phyloP scores from a whole-genome alignment of 768 basidiomycete genomes.

The Leccinum disarticulatum region DNA sequence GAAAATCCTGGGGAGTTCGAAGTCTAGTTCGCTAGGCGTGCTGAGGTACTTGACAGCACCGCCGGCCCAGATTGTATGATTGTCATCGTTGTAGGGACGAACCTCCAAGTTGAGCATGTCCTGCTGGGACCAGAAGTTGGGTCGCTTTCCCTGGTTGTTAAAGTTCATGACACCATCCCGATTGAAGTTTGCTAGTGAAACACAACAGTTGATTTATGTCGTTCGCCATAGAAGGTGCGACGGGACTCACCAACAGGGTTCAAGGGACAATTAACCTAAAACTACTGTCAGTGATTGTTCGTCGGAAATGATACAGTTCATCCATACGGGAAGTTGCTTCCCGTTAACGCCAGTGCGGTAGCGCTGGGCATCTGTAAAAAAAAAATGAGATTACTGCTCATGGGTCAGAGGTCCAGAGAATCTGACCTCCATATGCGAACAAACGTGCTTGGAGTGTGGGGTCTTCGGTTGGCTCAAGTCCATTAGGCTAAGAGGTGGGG shows the following conservation, averaged over 20 bases:
- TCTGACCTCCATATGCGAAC: constrained; percentile 53
- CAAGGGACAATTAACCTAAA: constrained; percentile 38
- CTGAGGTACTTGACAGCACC: constrained; percentile 40
- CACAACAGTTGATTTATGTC: neutral
- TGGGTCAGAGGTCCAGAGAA: neutral
- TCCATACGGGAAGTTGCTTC: constrained; percentile 37
- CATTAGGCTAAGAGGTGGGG: constrained; percentile 19
- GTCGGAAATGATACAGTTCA: neutral
- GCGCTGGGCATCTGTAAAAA: constrained; percentile 38
- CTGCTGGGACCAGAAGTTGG: constrained; percentile 39
- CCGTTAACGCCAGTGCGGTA: constrained; percentile 40
- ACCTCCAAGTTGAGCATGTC: constrained; percentile 33
- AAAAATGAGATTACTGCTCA: neutral
- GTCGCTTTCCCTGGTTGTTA: constrained; percentile 40
- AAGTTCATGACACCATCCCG: constrained; percentile 40
- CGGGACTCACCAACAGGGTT: constrained; percentile 35
- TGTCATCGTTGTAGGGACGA: constrained; percentile 38
- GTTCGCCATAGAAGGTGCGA: too few species aligned
- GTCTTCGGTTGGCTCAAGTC: constrained; percentile 52
- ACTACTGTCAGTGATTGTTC: neutral
- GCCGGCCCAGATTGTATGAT: constrained; percentile 41
- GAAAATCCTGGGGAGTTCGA: constrained; percentile 39
- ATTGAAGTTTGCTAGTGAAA: constrained; percentile 36
- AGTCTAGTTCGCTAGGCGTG: constrained; percentile 38
- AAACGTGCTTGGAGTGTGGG: constrained; percentile 58